Base-by-base conservation (phyloP, 768 basidiomycete genomes). In the Trametes meyenii region DNA sequence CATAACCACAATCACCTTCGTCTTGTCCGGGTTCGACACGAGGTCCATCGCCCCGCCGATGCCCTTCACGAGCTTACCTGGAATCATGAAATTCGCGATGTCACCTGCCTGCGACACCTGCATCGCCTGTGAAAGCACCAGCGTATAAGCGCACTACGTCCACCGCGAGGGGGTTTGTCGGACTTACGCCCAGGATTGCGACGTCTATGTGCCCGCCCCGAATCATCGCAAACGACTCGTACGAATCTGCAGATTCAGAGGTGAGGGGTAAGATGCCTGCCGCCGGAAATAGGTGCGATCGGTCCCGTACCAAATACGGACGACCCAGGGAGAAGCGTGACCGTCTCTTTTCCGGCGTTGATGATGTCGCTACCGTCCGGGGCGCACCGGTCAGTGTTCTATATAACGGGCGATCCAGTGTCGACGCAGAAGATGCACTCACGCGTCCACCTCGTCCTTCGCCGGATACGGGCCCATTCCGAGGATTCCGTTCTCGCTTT, bases 51-150 rank as follows among this genome's bases (percentile, higher is more conserved):
- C 95, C 52, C 95, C 96, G 13, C 96, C 96, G 71, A 97, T 96
- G 43, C 93, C 92, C 80, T 91, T 93, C 36, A 94, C 82, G 72
- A 94, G 83, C 78, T 97, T 96, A 14, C 94, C 93, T 2, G 95
- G 96, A 70, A 97, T 95, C 96, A 97, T 98, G 73, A 94, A 98
- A 79, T 98, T 98, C 58, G 96, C 96, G 64, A 98, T 90, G 73
- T 98, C 96, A 42, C 93, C 95, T 1, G 85, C 86, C 65, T 91
- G 87, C 1, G 94, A 94, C 50, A 98, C 96, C 81, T 98, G 88
- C 92, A 98, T 93, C 11, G 94, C 94, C 92, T 94, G n/a, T 16
- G 46, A 40, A 61, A 19, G 44, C 16, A 3, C n/a, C 29, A n/a
- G 39, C 38, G 42, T 54, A 50, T 56, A 17, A 57, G 56, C 56